Percentiles rank a stretch among this genome's conserved stretches.
Evolutionary conservation across 192 early-diverging fungal species (phyloP).

Genomic region (Coemansia aciculifera): DNA sequence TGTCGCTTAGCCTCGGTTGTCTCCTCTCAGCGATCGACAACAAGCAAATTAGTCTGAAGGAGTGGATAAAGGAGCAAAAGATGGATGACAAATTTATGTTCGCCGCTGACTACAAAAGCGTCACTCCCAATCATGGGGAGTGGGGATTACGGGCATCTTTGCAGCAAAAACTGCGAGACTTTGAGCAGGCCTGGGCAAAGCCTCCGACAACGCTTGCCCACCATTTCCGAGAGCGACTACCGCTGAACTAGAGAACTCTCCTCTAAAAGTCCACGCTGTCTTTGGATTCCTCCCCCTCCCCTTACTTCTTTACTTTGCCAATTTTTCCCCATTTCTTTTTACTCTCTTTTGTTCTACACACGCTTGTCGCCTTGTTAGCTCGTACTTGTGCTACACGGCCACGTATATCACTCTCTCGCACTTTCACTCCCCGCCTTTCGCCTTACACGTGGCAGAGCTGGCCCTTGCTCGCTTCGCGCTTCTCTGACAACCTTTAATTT

Average conservation of each 20-base stretch:
- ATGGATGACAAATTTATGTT: neutral
- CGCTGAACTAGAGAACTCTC: neutral
- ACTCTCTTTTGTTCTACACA: neutral
- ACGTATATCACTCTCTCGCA: neutral
- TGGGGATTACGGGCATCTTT: neutral
- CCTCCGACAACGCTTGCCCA: neutral
- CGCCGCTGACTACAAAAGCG: neutral
- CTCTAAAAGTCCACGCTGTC: neutral
- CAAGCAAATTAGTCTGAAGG: neutral
- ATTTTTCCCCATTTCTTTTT: neutral
- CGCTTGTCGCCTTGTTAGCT: neutral
- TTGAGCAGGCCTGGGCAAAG: neutral
- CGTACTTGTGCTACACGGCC: neutral
- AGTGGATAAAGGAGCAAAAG: neutral
- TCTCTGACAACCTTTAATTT: neutral
- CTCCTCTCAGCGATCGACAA: neutral
- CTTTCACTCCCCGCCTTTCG: neutral
- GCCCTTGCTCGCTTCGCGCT: neutral
- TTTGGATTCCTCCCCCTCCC: slow-evolving; percentile 3
- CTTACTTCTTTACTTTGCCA: neutral
- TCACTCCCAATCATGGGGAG: neutral
- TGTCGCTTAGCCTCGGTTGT: neutral
- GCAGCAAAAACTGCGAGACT: neutral
- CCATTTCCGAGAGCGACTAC: slow-evolving; percentile 1
- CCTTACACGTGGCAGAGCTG: neutral